phyloP scores from a whole-genome alignment of 305 asterid genomes.

The Fraxinus dipetala region DNA sequence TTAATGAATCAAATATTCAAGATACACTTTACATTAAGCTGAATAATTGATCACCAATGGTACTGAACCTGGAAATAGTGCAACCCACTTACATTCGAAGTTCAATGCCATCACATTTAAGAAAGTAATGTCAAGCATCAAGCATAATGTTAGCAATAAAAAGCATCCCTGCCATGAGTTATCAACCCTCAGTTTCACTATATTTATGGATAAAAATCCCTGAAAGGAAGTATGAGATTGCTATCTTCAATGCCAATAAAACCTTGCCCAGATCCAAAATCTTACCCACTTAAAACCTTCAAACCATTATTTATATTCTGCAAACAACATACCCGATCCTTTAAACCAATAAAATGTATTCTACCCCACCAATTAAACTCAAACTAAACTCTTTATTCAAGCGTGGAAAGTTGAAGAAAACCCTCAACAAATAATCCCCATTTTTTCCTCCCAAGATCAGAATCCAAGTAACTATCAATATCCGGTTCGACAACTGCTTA shows the following conservation, averaged over 20 bases:
- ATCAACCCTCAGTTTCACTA: not conserved
- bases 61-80: not conserved
- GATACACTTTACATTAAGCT: not conserved
- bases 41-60: not conserved
- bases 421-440: not conserved
- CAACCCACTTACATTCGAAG: not conserved
- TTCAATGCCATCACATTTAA: not conserved
- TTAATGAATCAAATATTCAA: not conserved
- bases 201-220: not conserved
- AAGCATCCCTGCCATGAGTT: not conserved
- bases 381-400: not conserved
- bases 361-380: not conserved
- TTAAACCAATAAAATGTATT: not conserved
- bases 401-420: not conserved
- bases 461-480: constrained; percentile 18
- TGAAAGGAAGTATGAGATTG: not conserved
- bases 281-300: not conserved
- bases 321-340: not conserved
- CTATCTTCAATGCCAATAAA: constrained; percentile 6
- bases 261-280: not conserved
- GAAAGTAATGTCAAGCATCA: not conserved
- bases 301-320: not conserved
- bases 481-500: constrained; percentile 12
- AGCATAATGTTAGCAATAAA: not conserved
- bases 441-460: not conserved